Percentiles rank a stretch among this genome's conserved stretches.
Evolutionary conservation across 2,329 filamentous ascomycete genomes (phyloP).

Genomic region (Cercospora zeae-maydis): DNA sequence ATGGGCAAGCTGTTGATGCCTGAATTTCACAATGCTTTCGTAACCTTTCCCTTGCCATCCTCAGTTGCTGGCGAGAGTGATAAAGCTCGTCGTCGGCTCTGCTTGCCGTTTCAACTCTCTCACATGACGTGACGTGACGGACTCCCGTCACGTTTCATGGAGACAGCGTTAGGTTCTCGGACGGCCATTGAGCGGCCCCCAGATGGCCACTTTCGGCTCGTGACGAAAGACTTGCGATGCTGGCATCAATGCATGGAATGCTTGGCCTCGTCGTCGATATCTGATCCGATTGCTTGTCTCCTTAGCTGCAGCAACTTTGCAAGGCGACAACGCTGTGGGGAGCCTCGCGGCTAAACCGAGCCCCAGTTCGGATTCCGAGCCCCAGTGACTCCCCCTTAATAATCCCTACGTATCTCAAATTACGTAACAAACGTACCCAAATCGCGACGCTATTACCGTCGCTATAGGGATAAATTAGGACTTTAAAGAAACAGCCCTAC

Average conservation of each 20-base stretch:
- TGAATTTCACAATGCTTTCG: not conserved
- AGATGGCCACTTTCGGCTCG: not conserved
- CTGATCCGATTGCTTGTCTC: not conserved
- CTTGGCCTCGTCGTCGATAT: not conserved
- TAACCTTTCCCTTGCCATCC: not conserved
- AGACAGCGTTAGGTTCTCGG: not conserved
- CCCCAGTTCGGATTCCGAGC: too few species aligned
- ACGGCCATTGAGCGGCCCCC: not conserved
- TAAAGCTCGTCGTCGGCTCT: not conserved
- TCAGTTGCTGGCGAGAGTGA: not conserved
- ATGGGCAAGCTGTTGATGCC: not conserved
- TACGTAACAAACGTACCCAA: too few species aligned
- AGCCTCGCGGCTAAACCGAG: too few species aligned
- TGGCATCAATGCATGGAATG: not conserved
- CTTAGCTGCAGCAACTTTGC: constrained; percentile 1
- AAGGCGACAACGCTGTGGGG: not conserved
- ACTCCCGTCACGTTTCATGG: not conserved
- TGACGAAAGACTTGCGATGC: not conserved
- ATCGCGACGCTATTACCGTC: too few species aligned
- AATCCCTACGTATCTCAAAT: too few species aligned
- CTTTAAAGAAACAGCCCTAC: too few species aligned
- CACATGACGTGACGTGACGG: not conserved
- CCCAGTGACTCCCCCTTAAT: too few species aligned
- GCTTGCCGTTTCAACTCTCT: not conserved
- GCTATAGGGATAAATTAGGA: too few species aligned